A percentile compares a stretch with the other conserved stretches of the same genome.
phyloP scores from a whole-genome alignment of 495 filamentous ascomycete genomes.

The Penicillium egyptiacum region DNA sequence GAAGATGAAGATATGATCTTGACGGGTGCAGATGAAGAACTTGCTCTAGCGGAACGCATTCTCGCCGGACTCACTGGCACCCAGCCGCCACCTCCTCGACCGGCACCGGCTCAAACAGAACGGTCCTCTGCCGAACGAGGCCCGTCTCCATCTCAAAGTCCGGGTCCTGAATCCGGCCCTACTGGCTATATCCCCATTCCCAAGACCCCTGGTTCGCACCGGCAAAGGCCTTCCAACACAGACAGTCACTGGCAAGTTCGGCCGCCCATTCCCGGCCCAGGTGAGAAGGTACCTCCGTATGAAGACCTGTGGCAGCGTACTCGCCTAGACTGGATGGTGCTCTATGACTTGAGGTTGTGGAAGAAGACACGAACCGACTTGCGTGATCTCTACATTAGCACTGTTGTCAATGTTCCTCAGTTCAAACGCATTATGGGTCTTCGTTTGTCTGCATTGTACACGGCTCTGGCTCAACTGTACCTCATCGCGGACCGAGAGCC shows the following conservation, averaged over 20 bases:
- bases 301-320: conserved; percentile 87
- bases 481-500: conserved; percentile 95
- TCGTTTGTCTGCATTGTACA: conserved; percentile 90
- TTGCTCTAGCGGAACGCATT: conserved; percentile 67
- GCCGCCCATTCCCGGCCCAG: conserved; percentile 59
- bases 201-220: conserved; percentile 34
- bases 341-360: conserved; percentile 97
- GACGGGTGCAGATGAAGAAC: conserved; percentile 48
- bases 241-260: conserved; percentile 86
- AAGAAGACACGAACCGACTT: conserved; percentile 90
- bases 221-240: conserved; percentile 44
- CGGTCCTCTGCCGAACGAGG: conserved; percentile 53
- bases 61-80: conserved; percentile 37
- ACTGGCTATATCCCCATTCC: conserved; percentile 39
- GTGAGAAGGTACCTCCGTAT: conserved; percentile 60
- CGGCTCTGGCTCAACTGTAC: conserved; percentile 88
- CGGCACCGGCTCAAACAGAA: conserved; percentile 40
- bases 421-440: conserved; percentile 97
- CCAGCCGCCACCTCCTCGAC: conserved; percentile 13
- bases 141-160: conserved; percentile 17
- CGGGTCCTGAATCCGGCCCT: conserved; percentile 25
- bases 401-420: conserved; percentile 87
- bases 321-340: conserved; percentile 89
- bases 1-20: conserved; percentile 51
- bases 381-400: conserved; percentile 92